A percentile compares a stretch with the other conserved stretches of the same genome.
Conservation (phyloP, 495 filamentous ascomycete species). For the Neurospora sp. region DNA sequence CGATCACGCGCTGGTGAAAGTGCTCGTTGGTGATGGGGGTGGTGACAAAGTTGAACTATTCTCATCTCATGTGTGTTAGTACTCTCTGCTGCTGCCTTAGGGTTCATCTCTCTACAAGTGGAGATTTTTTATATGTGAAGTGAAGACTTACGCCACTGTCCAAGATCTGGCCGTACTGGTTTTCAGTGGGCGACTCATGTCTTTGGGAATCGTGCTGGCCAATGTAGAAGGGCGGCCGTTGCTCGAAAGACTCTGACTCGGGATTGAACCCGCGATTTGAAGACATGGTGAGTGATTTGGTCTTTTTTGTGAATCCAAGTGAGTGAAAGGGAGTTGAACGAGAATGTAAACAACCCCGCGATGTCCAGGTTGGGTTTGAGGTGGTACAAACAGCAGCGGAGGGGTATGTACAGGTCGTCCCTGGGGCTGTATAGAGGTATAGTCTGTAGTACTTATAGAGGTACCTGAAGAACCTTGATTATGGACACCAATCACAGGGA, state of each 20-base stretch:
- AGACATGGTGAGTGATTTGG: constrained; percentile 9
- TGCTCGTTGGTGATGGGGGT: constrained; percentile 74
- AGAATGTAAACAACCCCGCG: background rate
- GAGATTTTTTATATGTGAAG: background rate
- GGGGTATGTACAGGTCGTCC: background rate
- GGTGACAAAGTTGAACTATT: constrained; percentile 87
- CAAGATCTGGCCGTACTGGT: constrained; percentile 58
- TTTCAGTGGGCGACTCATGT: constrained; percentile 46
- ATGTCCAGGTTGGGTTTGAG: background rate
- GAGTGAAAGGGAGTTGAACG: background rate
- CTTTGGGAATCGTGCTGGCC: constrained; percentile 75
- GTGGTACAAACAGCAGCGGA: background rate
- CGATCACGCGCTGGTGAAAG: constrained; percentile 69
- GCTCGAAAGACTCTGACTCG: constrained; percentile 39
- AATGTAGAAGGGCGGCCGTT: constrained; percentile 58
- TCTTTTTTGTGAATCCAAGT: background rate
- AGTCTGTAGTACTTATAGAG: background rate
- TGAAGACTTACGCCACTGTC: constrained; percentile 46
- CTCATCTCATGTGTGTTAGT: constrained; percentile 1
- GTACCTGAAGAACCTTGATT: background rate
- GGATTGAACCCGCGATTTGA: constrained; percentile 23
- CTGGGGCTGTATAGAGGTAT: background rate
- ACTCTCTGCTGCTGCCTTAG: background rate
- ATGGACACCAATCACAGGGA: background rate
- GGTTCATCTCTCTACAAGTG: background rate